Base-by-base conservation (phyloP, 805 yeast genomes). In the Kodamaea laetipori region DNA sequence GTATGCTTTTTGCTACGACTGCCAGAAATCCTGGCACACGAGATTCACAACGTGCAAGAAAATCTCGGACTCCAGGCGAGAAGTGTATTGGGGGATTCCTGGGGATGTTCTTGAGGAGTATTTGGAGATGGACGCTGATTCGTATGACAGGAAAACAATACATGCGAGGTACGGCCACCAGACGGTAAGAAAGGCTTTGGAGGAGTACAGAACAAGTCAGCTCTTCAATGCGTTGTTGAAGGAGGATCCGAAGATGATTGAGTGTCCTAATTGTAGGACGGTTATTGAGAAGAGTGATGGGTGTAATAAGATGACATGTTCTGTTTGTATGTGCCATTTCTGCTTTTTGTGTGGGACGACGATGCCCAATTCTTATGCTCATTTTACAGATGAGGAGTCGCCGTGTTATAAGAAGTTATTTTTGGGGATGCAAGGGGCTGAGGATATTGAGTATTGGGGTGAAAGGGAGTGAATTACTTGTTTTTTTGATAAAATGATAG, bases 1-100 rank as follows among this genome's bases (percentile, higher is more conserved):
- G 8, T 67, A 73, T 49, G 80, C 81, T 0, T 82, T 80, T 49
- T 82, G 87, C 52, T 67, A 67, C 46, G 67, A 67, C 19, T 82
- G 87, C 57, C 58, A 69, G 4, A 81, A 74, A 49, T 76, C 84
- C 3, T 81, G 83, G 81, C 87, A 82, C 58, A 84, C 84, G 1
- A 63, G 66, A 11, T 66, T 64, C 39, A 73, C 74, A 45, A 55
- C 55, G 19, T 82, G 87, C 56, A 67, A 56, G 40, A 53, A 51
- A 30, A 41, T 46, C 30, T 21, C 24, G 6, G 41, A n/a, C 36
- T 4, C 17, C 5, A 35, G 13, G 37, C 61, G 52, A 40, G 53
- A 55, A 7, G 7, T 15, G 10, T 46, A 64, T 47, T 47, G 56
- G 39, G 53, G 69, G 48, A 55, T 66, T 4, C 56, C 43, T 2